phyloP scores from a whole-genome alignment of 73 alveolate species.

The Stentor coeruleus region DNA sequence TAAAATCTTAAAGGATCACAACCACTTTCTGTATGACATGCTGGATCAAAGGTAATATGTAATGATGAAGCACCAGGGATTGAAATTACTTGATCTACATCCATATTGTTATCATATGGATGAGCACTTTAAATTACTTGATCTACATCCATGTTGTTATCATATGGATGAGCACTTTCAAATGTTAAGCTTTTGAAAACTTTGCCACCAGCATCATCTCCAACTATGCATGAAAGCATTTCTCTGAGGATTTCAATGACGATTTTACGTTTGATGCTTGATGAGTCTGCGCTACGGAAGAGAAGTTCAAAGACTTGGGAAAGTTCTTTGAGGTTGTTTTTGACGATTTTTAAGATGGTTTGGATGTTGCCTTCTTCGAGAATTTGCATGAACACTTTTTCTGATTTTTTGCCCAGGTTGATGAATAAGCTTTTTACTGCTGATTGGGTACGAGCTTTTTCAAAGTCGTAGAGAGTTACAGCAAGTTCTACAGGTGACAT shows the following conservation, averaged over 20 bases:
- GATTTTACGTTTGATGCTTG: neutral
- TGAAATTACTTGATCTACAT: constrained; percentile 12
- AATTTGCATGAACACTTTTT: neutral
- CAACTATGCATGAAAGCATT: neutral
- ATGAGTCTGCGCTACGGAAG: neutral
- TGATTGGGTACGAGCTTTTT: neutral
- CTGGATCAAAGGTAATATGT: constrained; percentile 20
- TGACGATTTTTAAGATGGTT: neutral
- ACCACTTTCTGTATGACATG: constrained; percentile 22
- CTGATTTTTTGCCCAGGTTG: neutral
- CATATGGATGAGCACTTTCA: constrained; percentile 27
- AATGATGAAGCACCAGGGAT: constrained; percentile 19
- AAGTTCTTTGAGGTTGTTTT: neutral
- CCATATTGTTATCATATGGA: constrained; percentile 26
- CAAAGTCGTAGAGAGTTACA: neutral
- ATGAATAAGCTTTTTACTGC: neutral
- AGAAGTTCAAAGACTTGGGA: neutral
- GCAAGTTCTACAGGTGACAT: neutral
- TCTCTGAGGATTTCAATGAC: neutral
- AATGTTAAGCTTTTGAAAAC: neutral
- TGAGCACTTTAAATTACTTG: constrained; percentile 14
- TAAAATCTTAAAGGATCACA: constrained; percentile 15
- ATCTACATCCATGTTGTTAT: constrained; percentile 20
- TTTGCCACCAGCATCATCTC: neutral
- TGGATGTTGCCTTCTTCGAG: neutral